phyloP scores from a whole-genome alignment of 179 eudicot species.

The Silene noctiflora region DNA sequence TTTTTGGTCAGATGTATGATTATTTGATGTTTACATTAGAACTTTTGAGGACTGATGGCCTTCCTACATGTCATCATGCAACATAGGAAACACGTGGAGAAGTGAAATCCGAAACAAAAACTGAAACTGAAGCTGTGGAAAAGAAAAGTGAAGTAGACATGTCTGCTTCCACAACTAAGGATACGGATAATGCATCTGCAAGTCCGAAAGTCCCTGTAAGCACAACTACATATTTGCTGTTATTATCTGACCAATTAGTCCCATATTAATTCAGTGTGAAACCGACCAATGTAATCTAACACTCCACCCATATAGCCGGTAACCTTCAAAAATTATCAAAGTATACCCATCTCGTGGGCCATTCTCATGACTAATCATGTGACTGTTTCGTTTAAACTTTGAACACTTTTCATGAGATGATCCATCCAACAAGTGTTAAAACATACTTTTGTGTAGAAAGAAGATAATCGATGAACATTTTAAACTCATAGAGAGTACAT shows the following conservation, averaged over 20 bases:
- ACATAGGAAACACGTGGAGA: slow-evolving; percentile 36
- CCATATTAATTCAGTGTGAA: not conserved
- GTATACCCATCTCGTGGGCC: too few relatives aligned
- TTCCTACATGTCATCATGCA: slow-evolving; percentile 13
- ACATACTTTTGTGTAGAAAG: not conserved
- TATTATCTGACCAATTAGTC: not conserved
- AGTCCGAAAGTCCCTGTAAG: slow-evolving; percentile 31
- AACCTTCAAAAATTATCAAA: not conserved
- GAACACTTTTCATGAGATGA: too few relatives aligned
- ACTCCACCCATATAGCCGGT: not conserved
- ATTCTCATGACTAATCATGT: too few relatives aligned
- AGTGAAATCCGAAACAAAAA: slow-evolving; percentile 47
- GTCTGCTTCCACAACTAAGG: slow-evolving; percentile 42
- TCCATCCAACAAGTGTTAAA: not conserved
- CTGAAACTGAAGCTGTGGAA: slow-evolving; percentile 37
- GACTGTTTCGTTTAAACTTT: too few relatives aligned
- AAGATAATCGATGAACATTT: not conserved
- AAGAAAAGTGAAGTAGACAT: slow-evolving; percentile 45
- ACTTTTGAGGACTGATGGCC: not conserved
- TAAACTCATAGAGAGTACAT: too few relatives aligned
- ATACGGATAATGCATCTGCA: slow-evolving; percentile 33
- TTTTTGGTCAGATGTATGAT: not conserved
- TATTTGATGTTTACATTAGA: not conserved
- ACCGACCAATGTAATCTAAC: not conserved
- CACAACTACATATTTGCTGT: not conserved